phyloP scores from a whole-genome alignment of 2,329 filamentous ascomycete species.

The Hypoxylon sp. region DNA sequence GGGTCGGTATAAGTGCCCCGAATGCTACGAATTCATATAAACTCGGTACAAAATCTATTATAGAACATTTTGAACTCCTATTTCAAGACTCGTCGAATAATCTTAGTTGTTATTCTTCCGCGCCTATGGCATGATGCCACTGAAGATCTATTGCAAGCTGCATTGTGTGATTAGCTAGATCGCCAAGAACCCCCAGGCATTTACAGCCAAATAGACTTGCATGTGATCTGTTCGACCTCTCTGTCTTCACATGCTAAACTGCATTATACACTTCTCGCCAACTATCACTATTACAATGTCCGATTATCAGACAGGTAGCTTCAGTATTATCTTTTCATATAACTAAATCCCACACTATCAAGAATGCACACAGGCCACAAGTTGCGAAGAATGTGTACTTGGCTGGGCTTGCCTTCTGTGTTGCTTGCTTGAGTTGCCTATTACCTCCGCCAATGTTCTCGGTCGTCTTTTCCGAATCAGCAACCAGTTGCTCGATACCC shows the following conservation, averaged over 20 bases:
- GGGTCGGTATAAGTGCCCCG: conserved; percentile 29
- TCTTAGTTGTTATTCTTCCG: not conserved
- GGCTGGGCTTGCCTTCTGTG: conserved; percentile 78
- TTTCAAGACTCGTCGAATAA: not conserved
- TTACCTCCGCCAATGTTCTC: conserved; percentile 93
- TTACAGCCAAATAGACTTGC: not conserved
- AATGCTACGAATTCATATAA: conserved; percentile 19
- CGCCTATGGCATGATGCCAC: conserved; percentile 6
- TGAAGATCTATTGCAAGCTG: not conserved
- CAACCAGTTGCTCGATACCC: conserved; percentile 89
- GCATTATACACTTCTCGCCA: conserved; percentile 1
- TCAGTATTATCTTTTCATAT: conserved; percentile 57
- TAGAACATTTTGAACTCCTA: not conserved
- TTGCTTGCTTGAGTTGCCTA: conserved; percentile 88
- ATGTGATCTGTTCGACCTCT: conserved; percentile 28
- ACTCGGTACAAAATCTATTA: conserved; percentile 25
- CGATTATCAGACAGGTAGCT: conserved; percentile 1
- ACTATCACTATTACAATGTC: conserved; percentile 6
- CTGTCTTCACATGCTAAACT: conserved; percentile 33
- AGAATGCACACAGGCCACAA: conserved; percentile 78
- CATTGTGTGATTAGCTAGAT: conserved; percentile 5
- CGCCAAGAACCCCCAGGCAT: not conserved
- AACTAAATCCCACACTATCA: conserved; percentile 84
- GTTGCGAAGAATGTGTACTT: conserved; percentile 86
- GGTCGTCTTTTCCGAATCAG: conserved; percentile 84